Base-by-base conservation (phyloP, 2,329 filamentous ascomycete species). In the Aciculosporium take region DNA sequence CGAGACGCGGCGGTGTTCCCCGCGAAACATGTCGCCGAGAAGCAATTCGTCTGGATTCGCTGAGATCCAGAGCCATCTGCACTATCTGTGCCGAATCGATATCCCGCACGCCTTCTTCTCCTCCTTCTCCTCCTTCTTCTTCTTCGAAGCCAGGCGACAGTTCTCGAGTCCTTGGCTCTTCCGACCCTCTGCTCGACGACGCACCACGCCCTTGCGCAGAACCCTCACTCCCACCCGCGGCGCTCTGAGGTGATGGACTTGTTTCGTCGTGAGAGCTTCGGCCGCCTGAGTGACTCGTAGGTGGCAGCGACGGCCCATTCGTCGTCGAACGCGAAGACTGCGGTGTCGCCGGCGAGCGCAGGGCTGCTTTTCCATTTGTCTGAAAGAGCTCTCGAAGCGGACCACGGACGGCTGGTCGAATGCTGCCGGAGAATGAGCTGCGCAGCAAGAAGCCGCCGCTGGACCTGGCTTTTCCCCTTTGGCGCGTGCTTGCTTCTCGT, bases 41-140 rank as follows among this genome's bases (percentile, higher is more conserved):
- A 46, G 68, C 83, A 61, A 70, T 71, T 54, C 76, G 76, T 48
- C 78, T 76, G 53, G 81, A 84, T 59, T 95, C 86, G 64, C 84
- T 94, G 38, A 96, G 63, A 48, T 81, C 91, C 51, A 96, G 63
- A 1, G 89, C 89, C 74, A 96, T 84, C 53, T 87, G 87, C 32
- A 96, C 86, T 48, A 96, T 93, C 59, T 94, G 84, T 4, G 81
- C 76, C 7, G 88, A 82, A 53, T 95, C 88, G 45, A 82, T 71
- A 51, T 86, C 77, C 17, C 83, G 56, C 5, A 59, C 51, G 12
- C 29, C 21, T 7, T 45, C n/a, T n/a, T n/a, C n/a, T n/a, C n/a
- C n/a, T n/a, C n/a, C n/a, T n/a, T n/a, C n/a, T n/a, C n/a, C n/a
- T n/a, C n/a, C n/a, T n/a, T n/a, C n/a, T n/a, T n/a, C n/a, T n/a